Evolutionary conservation across 495 filamentous ascomycete genomes (phyloP), one percentile per base, ranked within the genome.

Genomic region (Penicillium manginii): DNA sequence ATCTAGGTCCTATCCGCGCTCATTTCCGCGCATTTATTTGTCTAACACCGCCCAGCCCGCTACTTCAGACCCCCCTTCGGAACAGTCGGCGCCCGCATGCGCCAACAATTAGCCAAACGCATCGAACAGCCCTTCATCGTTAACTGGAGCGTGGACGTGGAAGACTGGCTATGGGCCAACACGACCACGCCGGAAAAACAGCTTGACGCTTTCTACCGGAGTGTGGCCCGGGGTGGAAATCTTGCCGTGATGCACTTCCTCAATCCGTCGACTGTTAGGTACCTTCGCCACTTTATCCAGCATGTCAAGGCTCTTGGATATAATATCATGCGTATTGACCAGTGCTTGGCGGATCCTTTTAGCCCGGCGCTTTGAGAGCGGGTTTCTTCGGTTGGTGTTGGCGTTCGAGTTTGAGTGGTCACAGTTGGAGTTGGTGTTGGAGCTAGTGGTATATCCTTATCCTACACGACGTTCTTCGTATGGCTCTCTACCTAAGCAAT

Each of bases 11-110:
- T 0, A 26, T n/a, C 0, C 22, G 6, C 26, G 12, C 0, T 39
- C 2, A 12, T 39, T 39, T 10, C 1, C 35, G 4, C 5, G 35
- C 1, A n/a, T 39, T 14, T 9, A 4, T 6, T 39, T 10, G 18
- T 50, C 3, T 23, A 33, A 33, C 47, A 2, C 18, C 31, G 18
- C 40, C 33, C 59, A 79, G 75, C 78, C 58, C 69, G 65, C 57
- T 91, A 92, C 77, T 92, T 91, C 81, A 83, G 89, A 1, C 88
- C 89, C 0, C 89, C 89, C 0, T 92, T 88, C 64, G 89, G 89
- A 42, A 91, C 84, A 26, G 83, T 91, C 52, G 89, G 88, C 6
- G 88, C 88, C 4, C 82, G 88, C 33, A 86, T 88, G 73, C 81
- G 89, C 0, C 82, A 90, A 59, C 78, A 85, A 5, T 73, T 92